Evolutionary conservation across 148 eudicot species (phyloP).

Genomic region (Camellia granthamiana): DNA sequence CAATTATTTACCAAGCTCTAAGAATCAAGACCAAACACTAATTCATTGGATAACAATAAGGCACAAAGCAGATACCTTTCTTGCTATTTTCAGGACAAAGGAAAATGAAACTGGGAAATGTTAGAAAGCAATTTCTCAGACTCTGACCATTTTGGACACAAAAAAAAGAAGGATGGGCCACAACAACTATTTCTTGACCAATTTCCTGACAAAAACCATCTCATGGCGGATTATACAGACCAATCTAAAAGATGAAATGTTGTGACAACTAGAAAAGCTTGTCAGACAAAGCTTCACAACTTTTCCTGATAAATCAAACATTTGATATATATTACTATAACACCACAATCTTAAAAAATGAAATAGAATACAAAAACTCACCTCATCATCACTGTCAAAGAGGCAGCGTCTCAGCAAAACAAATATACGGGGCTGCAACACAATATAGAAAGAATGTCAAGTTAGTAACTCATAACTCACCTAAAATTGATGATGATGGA

Average conservation of each 20-base stretch:
- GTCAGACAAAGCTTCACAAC: constrained; percentile 1
- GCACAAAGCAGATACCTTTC: neutral
- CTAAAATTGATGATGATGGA: neutral
- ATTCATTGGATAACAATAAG: neutral
- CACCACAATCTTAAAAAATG: neutral
- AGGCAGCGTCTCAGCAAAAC: constrained; percentile 86
- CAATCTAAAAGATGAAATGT: neutral
- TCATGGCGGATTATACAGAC: neutral
- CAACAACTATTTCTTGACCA: neutral
- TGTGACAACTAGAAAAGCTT: neutral
- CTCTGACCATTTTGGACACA: constrained; percentile 1
- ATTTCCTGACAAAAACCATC: neutral
- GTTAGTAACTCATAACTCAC: constrained; percentile 11
- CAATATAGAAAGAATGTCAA: constrained; percentile 10
- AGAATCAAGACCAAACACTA: neutral
- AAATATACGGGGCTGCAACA: constrained; percentile 88
- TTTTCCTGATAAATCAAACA: too few relatives aligned
- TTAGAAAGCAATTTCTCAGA: too few relatives aligned
- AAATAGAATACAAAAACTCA: constrained; percentile 27
- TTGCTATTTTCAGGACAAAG: constrained; percentile 6
- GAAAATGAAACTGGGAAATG: neutral
- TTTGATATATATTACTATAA: too few relatives aligned
- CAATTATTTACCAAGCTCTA: neutral
- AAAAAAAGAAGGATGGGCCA: neutral
- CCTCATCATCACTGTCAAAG: constrained; percentile 99